A percentile compares a stretch with the other conserved stretches of the same genome.
phyloP scores from a whole-genome alignment of 192 early-diverging fungal genomes.

The Dispira parvispora region DNA sequence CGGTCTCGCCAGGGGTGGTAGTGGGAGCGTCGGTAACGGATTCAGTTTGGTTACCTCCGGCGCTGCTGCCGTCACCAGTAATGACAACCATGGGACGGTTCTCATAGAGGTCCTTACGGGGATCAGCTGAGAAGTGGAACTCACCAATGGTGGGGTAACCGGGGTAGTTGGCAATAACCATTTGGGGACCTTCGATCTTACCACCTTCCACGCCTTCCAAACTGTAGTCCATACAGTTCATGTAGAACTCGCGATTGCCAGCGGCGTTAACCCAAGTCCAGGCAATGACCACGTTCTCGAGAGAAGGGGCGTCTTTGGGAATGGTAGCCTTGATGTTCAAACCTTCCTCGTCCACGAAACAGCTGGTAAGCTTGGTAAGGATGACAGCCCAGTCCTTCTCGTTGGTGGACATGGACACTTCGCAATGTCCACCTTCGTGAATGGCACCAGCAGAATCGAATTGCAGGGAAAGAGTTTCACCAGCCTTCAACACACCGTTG shows the following conservation, averaged over 20 bases:
- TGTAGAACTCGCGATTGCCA: slow-evolving; percentile 53
- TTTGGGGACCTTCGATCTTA: slow-evolving; percentile 17
- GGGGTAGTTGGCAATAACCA: slow-evolving; percentile 22
- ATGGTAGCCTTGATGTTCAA: slow-evolving; percentile 26
- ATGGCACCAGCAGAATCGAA: slow-evolving; percentile 28
- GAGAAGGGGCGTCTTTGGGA: slow-evolving; percentile 30
- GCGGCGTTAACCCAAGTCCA: slow-evolving; percentile 51
- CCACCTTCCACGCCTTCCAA: slow-evolving; percentile 21
- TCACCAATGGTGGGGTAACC: slow-evolving; percentile 10
- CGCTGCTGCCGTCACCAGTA: background rate
- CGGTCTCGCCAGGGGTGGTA: background rate
- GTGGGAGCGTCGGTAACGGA: background rate
- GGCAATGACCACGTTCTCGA: slow-evolving; percentile 31
- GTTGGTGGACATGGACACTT: slow-evolving; percentile 48
- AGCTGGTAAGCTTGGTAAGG: slow-evolving; percentile 34
- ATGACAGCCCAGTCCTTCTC: slow-evolving; percentile 43
- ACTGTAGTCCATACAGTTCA: slow-evolving; percentile 41
- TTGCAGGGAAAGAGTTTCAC: slow-evolving; percentile 24
- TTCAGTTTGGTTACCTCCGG: no score
- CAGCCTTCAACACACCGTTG: slow-evolving; percentile 28
- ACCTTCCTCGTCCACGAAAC: slow-evolving; percentile 22
- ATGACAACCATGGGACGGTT: background rate
- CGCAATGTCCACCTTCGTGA: slow-evolving; percentile 50
- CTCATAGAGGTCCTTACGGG: background rate
- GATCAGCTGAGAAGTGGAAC: background rate